Evolutionary conservation across 306 rosid genomes (phyloP).

Genomic region (Castanopsis chinensis): DNA sequence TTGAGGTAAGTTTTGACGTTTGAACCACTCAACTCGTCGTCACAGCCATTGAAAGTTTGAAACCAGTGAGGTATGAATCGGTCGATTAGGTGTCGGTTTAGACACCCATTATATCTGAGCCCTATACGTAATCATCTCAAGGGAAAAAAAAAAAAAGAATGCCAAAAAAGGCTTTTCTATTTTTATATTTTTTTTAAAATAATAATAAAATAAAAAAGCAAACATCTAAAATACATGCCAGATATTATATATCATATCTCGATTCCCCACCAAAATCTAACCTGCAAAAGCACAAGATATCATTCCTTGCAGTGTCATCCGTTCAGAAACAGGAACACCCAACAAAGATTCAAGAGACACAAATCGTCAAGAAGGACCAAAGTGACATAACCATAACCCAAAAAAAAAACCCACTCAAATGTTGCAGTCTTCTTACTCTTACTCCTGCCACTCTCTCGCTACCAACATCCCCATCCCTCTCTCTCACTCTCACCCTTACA

Average conservation of each 20-base stretch:
- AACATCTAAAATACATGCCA: background rate
- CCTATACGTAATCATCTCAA: too few relatives aligned
- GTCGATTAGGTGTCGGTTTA: too few relatives aligned
- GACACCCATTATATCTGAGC: too few relatives aligned
- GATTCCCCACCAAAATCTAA: too few relatives aligned
- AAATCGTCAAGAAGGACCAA: background rate
- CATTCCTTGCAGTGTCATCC: background rate
- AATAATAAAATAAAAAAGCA: background rate
- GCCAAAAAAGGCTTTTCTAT: background rate
- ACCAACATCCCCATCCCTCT: constrained; percentile 25
- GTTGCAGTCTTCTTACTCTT: constrained; percentile 49
- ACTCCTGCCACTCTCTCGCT: constrained; percentile 41
- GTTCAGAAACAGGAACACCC: background rate
- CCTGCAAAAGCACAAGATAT: background rate
- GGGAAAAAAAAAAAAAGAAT: background rate
- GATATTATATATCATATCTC: background rate
- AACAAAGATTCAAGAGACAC: background rate
- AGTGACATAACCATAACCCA: background rate
- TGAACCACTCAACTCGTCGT: too few relatives aligned
- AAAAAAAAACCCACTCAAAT: constrained; percentile 23
- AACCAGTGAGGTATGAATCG: too few relatives aligned
- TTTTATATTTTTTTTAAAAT: too few relatives aligned
- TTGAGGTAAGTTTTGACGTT: too few relatives aligned
- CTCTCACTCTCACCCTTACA: background rate
- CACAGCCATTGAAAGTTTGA: too few relatives aligned